Evolutionary conservation across 2,329 filamentous ascomycete species (phyloP), one percentile per base, ranked within the genome.

Genomic region (Aureobasidium mangrovei): DNA sequence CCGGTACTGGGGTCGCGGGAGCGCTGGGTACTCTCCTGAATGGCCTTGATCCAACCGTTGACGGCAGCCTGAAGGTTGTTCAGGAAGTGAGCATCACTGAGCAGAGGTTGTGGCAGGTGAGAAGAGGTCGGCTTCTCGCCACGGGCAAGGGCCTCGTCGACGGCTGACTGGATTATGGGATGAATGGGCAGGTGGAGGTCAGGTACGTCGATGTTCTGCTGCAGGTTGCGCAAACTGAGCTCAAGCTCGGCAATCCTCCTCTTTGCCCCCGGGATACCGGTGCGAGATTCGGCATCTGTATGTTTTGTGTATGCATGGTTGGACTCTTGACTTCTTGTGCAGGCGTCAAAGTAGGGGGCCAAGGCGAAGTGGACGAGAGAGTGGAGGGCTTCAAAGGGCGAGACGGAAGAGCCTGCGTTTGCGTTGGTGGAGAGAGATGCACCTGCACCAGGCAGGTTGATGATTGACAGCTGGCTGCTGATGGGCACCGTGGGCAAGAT

Each of bases 21-120:
- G 76, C 95, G 86, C 72, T 94, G 94, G 38, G 93, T 98, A 62
- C 96, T 94, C 45, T 86, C 85, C 69, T 96, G 91, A 60, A 99
- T 98, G 8, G 91, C 95, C 73, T 95, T 95, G 73, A 98, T 98
- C 93, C 93, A 99, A 59, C 85, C 85, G 69, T 97, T 98, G 57
- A 97, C 93, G 46, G 85, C 93, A 48, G 88, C 85, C 68, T 97
- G 93, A 36, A 99, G 77, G 62, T 86, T 90, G 71, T 98, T 98
- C 64, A 96, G 84, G 62, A 98, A 94, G 8, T 83, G 83, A 64
- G 88, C 95, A 70, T 96, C 93, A 56, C 88, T 84, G 33, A 96
- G 76, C n/a, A 94, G 78, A 8, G 80, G 72, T 7, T 80, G 64
- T 2, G 89, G 85, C 44, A 98, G 87, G 58, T 89, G 72, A 41